Percentiles rank a stretch among this genome's conserved stretches.
Evolutionary conservation across 441 rosid species (phyloP).

Genomic region (Croton laevigatus): DNA sequence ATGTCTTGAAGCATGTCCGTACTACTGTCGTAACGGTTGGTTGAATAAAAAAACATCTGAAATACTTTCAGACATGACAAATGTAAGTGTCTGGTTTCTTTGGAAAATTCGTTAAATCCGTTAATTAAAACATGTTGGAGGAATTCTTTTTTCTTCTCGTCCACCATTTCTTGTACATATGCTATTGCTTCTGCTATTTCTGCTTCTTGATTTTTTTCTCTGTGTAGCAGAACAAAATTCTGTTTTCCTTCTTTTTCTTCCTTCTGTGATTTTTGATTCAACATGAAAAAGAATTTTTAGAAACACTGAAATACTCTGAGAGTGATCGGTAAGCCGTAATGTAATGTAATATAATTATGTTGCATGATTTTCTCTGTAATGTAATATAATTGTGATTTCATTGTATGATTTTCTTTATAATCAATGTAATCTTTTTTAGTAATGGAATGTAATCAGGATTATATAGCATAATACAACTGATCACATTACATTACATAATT

Average conservation of each 20-base stretch:
- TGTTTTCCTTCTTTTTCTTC: constrained; percentile 52
- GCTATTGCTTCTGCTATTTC: constrained; percentile 44
- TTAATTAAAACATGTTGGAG: constrained; percentile 42
- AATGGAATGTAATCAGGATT: too few species aligned
- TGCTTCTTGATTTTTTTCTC: constrained; percentile 37
- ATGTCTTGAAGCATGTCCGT: constrained; percentile 49
- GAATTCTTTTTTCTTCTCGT: constrained; percentile 39
- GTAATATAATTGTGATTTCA: too few species aligned
- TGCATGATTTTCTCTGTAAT: too few species aligned
- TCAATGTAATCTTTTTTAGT: too few species aligned
- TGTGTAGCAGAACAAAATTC: constrained; percentile 48
- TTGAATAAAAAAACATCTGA: constrained; percentile 59
- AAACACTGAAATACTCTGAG: neutral
- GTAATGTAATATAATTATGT: too few species aligned
- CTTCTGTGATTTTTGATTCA: constrained; percentile 32
- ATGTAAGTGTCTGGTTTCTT: constrained; percentile 40
- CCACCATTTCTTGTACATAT: constrained; percentile 29
- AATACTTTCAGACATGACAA: constrained; percentile 44
- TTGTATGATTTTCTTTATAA: too few species aligned
- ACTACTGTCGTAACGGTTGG: constrained; percentile 50
- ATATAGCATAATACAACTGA: too few species aligned
- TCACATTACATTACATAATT: too few species aligned
- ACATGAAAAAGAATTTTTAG: neutral
- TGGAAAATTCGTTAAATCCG: constrained; percentile 34
- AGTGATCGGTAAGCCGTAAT: too few species aligned